These are phyloP conservation scores for Trichocladium antarcticum DNA, from an alignment of 495 filamentous ascomycete species.

Conservation along the genomic window DNA sequence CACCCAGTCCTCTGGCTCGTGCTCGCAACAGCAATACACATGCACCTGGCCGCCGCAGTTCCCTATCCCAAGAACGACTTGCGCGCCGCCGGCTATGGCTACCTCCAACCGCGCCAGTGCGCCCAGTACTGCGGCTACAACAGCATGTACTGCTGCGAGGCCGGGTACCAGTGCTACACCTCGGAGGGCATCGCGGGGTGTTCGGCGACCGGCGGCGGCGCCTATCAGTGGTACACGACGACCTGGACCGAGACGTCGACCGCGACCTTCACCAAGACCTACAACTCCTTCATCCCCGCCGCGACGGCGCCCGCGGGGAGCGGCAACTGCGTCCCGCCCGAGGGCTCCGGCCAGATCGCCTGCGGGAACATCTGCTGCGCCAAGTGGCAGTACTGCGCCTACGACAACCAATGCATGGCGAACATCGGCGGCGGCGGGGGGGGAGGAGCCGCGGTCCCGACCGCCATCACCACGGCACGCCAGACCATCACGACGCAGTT, in stretches of 20 bases:
- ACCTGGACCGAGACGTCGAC: slow-evolving; percentile 63
- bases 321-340: slow-evolving; percentile 43
- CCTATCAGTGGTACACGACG: slow-evolving; percentile 55
- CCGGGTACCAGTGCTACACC: slow-evolving; percentile 51
- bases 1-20: slow-evolving; percentile 22
- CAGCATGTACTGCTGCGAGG: slow-evolving; percentile 55
- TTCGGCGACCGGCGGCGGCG: slow-evolving; percentile 18
- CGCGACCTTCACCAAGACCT: slow-evolving; percentile 55
- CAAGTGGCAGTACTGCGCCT: slow-evolving; percentile 54
- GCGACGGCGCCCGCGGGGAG: slow-evolving; percentile 32
- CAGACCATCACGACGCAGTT: slow-evolving; percentile 36
- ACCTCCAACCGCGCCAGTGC: slow-evolving; percentile 42
- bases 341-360: slow-evolving; percentile 46
- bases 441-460: slow-evolving; percentile 28
- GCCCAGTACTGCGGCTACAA: slow-evolving; percentile 56
- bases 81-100: slow-evolving; percentile 29
- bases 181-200: slow-evolving; percentile 39
- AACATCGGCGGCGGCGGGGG: slow-evolving; percentile 17
- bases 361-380: slow-evolving; percentile 72
- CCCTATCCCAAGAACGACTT: slow-evolving; percentile 33
- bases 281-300: slow-evolving; percentile 34
- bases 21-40: slow-evolving; percentile 20
- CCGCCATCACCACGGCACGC: slow-evolving; percentile 28
- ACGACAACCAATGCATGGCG: slow-evolving; percentile 36
- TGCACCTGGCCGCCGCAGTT: slow-evolving; percentile 29